A percentile compares a stretch with the other conserved stretches of the same genome.
These are phyloP conservation scores for Rhizopus delemar DNA, from an alignment of 371 early-diverging fungal species.

Conservation along the genomic window DNA sequence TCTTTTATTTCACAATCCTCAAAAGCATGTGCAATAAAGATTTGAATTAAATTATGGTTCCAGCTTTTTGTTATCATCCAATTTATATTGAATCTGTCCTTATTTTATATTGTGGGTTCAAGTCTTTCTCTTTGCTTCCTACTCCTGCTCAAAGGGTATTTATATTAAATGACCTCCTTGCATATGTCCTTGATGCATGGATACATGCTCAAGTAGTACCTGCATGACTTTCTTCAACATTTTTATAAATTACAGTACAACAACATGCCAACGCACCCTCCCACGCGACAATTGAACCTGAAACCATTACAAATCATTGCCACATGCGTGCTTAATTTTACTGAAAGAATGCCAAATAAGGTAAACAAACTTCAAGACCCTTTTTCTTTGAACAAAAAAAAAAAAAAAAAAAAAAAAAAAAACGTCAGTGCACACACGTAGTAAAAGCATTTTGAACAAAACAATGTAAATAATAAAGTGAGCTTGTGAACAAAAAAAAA, in stretches of 20 bases:
- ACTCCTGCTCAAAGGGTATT: too few relatives aligned
- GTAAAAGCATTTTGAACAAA: neutral
- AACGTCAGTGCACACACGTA: neutral
- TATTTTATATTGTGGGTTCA: too few relatives aligned
- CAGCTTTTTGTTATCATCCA: too few relatives aligned
- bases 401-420: neutral
- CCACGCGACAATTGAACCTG: conserved; percentile 1
- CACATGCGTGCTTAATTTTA: neutral
- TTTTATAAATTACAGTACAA: neutral
- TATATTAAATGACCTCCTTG: too few relatives aligned
- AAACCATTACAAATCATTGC: neutral
- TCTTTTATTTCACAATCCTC: too few relatives aligned
- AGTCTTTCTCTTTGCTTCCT: too few relatives aligned
- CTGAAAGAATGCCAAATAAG: neutral
- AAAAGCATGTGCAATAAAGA: too few relatives aligned
- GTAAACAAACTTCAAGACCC: neutral
- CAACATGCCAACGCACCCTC: neutral
- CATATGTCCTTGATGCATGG: too few relatives aligned
- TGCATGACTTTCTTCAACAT: neutral
- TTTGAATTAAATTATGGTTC: too few relatives aligned
- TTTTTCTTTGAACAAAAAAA: neutral
- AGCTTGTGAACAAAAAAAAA: too few relatives aligned
- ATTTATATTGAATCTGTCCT: too few relatives aligned
- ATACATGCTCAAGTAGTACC: neutral
- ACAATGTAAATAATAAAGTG: too few relatives aligned